phyloP scores from a whole-genome alignment of 495 filamentous ascomycete species.

The Bacidia gigantensis region DNA sequence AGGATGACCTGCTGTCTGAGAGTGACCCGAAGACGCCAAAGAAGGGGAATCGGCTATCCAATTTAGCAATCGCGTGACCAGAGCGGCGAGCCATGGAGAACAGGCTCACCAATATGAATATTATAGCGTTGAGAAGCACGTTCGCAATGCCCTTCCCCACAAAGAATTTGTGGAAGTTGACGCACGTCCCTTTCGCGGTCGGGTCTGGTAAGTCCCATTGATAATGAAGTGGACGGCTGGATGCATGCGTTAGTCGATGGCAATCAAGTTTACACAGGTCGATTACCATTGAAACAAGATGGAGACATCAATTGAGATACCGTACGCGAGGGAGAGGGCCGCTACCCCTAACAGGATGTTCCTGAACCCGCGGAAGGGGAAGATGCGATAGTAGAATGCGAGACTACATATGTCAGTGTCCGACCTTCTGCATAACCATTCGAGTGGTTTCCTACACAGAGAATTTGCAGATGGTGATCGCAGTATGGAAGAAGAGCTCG shows the following conservation, averaged over 20 bases:
- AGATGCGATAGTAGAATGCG: slow-evolving; percentile 15
- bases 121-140: slow-evolving; percentile 11
- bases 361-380: slow-evolving; percentile 10
- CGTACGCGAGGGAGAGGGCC: slow-evolving; percentile 2
- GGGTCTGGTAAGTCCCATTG: slow-evolving; percentile 4
- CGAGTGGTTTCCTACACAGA: slow-evolving; percentile 5
- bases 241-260: background rate
- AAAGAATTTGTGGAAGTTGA: slow-evolving; percentile 8
- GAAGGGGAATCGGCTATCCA: slow-evolving; percentile 13
- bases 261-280: background rate
- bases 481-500: slow-evolving; percentile 12
- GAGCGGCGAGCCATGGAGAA: too few species aligned
- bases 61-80: background rate
- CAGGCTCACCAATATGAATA: slow-evolving; percentile 10
- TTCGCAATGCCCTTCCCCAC: slow-evolving; percentile 10
- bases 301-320: slow-evolving; percentile 4
- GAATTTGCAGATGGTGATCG: slow-evolving; percentile 10
- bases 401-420: background rate
- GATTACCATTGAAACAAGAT: slow-evolving; percentile 14
- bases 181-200: slow-evolving; percentile 4
- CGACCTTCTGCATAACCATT: background rate
- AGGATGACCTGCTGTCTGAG: slow-evolving; percentile 10
- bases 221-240: slow-evolving; percentile 10
- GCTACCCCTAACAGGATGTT: slow-evolving; percentile 1
- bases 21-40: slow-evolving; percentile 12